Conservation (phyloP, 225 moss, liverwort and hornwort genomes). For the Anthoceros angustus region DNA sequence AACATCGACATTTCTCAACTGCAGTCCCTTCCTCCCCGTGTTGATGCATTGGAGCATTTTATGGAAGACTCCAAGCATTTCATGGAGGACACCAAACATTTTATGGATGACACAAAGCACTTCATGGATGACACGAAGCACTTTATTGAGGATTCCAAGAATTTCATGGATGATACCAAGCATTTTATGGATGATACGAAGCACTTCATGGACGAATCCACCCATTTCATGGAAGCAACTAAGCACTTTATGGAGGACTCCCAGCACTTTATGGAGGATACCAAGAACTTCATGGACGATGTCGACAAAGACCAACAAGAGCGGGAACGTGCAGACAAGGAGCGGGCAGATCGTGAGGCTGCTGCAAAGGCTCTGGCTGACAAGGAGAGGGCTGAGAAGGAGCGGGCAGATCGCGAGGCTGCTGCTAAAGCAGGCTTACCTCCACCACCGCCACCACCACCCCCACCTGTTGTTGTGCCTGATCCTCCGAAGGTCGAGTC, state of each 20-base stretch:
- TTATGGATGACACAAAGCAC: conserved; percentile 1
- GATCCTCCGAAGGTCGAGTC: neutral
- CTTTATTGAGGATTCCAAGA: conserved; percentile 3
- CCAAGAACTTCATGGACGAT: conserved; percentile 2
- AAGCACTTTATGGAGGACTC: conserved; percentile 12
- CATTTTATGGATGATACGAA: conserved; percentile 3
- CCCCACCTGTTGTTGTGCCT: neutral
- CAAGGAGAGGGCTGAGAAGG: neutral
- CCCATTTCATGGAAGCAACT: conserved; percentile 17
- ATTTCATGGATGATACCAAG: conserved; percentile 4
- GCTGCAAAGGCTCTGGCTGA: neutral
- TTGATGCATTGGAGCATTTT: conserved; percentile 23
- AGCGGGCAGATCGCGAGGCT: neutral
- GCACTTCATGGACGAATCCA: conserved; percentile 17
- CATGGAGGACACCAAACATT: conserved; percentile 4
- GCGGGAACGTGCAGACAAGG: conserved; percentile 1
- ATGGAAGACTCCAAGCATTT: conserved; percentile 6
- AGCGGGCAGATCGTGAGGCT: neutral
- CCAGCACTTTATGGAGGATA: conserved; percentile 2
- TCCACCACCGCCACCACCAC: neutral
- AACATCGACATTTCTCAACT: conserved; percentile 19
- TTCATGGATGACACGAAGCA: conserved; percentile 4
- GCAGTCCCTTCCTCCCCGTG: conserved; percentile 27
- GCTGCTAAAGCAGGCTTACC: neutral
- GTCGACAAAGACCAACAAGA: conserved; percentile 1